phyloP scores from a whole-genome alignment of 306 rosid genomes.

The Trifolium subterraneum region DNA sequence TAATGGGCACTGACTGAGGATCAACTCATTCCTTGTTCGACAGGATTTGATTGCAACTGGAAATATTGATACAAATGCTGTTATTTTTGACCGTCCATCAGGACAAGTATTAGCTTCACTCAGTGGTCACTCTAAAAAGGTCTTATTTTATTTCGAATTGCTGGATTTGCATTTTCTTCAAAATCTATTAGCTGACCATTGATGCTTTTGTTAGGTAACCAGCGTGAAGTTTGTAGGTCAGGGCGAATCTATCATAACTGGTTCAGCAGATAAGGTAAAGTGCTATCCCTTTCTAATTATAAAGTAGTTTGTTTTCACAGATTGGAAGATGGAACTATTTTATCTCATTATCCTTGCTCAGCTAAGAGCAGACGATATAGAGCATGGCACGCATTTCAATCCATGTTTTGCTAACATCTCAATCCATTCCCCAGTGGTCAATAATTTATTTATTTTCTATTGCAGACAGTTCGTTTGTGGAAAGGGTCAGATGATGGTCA shows the following conservation, averaged over 20 bases:
- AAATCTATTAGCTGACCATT: constrained; percentile 39
- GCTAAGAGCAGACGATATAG: background rate
- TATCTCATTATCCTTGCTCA: background rate
- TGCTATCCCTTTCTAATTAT: constrained; percentile 20
- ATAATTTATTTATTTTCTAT: constrained; percentile 12
- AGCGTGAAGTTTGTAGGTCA: constrained; percentile 84
- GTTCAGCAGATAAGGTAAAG: constrained; percentile 90
- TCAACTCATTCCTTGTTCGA: constrained; percentile 30
- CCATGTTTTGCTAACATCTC: background rate
- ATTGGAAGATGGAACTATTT: background rate
- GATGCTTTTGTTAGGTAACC: constrained; percentile 64
- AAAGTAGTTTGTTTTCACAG: background rate
- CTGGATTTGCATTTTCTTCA: background rate
- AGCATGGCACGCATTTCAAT: background rate
- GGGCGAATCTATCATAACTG: constrained; percentile 74
- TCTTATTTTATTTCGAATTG: constrained; percentile 35
- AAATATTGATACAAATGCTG: constrained; percentile 92
- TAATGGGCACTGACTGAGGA: constrained; percentile 19
- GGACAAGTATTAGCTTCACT: constrained; percentile 95
- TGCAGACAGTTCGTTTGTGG: constrained; percentile 96
- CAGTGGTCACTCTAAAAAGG: constrained; percentile 96
- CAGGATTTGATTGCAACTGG: constrained; percentile 96
- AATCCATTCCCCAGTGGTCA: constrained; percentile 1
- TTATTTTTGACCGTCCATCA: constrained; percentile 83
- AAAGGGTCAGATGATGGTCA: constrained; percentile 81